These are phyloP conservation scores for Wickerhamiella slavikovae DNA, from an alignment of 805 yeast genomes.

Conservation along the genomic window DNA sequence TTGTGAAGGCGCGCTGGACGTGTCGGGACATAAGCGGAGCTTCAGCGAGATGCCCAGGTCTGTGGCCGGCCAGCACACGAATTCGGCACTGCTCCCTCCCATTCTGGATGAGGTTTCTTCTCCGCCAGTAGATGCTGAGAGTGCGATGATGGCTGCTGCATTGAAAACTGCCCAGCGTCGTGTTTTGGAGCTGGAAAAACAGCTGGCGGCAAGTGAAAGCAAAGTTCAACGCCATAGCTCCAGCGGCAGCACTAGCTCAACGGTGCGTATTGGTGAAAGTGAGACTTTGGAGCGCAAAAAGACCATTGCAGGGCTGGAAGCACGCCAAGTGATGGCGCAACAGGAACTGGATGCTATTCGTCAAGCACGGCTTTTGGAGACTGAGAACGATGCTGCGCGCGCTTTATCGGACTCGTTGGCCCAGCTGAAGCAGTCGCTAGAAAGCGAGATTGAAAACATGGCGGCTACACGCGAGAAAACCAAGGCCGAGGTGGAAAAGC, in stretches of 20 bases:
- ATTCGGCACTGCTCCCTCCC: too few relatives aligned
- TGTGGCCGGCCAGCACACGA: too few relatives aligned
- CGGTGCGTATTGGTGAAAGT: conserved; percentile 4
- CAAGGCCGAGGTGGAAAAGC: conserved; percentile 13
- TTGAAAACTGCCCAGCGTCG: conserved; percentile 13
- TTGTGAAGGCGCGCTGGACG: too few relatives aligned
- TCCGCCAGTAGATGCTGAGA: too few relatives aligned
- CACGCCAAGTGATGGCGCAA: conserved; percentile 14
- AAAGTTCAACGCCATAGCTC: neutral
- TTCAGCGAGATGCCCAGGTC: too few relatives aligned
- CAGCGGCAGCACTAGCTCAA: neutral
- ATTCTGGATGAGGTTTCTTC: too few relatives aligned
- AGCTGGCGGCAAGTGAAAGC: conserved; percentile 1
- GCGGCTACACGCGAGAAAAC: conserved; percentile 13
- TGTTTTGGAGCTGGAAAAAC: conserved; percentile 13
- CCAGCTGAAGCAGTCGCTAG: conserved; percentile 26
- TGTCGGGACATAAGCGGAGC: too few relatives aligned
- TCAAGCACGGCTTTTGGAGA: conserved; percentile 18
- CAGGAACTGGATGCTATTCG: conserved; percentile 25
- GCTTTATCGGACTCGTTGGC: conserved; percentile 32
- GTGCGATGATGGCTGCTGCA: conserved; percentile 9
- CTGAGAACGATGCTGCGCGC: conserved; percentile 4
- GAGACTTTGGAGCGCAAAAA: conserved; percentile 13
- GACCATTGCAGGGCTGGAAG: conserved; percentile 20
- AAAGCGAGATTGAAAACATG: conserved; percentile 24